Conservation (phyloP, 805 yeast species). For the Saccharomycopsis schoenii region DNA sequence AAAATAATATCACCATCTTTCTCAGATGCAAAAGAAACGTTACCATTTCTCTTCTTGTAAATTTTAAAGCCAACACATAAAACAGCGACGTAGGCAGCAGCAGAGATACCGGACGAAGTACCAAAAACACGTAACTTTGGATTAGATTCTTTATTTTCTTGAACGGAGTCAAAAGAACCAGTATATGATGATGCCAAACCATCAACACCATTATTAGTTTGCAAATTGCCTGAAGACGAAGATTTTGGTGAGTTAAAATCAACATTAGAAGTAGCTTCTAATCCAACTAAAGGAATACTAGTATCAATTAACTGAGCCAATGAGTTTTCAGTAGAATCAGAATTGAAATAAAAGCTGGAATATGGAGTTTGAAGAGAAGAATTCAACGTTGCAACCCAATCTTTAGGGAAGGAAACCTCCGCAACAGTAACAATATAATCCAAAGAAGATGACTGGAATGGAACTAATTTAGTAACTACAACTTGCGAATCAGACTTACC, state of each 20-base stretch:
- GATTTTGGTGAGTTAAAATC: constrained; percentile 7
- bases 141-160: constrained; percentile 25
- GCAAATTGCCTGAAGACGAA: constrained; percentile 20
- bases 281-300: constrained; percentile 47
- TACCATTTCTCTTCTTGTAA: constrained; percentile 21
- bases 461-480: constrained; percentile 60
- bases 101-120: constrained; percentile 18
- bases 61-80: constrained; percentile 23
- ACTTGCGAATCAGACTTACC: constrained; percentile 32
- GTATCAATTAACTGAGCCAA: constrained; percentile 67
- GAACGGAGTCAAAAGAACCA: constrained; percentile 19
- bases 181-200: constrained; percentile 20
- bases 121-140: constrained; percentile 24
- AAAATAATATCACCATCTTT: constrained; percentile 16
- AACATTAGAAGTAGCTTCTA: constrained; percentile 24
- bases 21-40: constrained; percentile 3
- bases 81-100: constrained; percentile 18
- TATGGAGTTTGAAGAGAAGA: constrained; percentile 21
- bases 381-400: constrained; percentile 30
- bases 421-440: constrained; percentile 81
- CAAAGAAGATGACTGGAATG: constrained; percentile 48
- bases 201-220: constrained; percentile 15
- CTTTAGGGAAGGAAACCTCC: constrained; percentile 67
- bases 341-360: constrained; percentile 55
- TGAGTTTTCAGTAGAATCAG: constrained; percentile 42